These are phyloP conservation scores for Grosmannia penicillata DNA, from an alignment of 2,329 filamentous ascomycete species.

Conservation along the genomic window DNA sequence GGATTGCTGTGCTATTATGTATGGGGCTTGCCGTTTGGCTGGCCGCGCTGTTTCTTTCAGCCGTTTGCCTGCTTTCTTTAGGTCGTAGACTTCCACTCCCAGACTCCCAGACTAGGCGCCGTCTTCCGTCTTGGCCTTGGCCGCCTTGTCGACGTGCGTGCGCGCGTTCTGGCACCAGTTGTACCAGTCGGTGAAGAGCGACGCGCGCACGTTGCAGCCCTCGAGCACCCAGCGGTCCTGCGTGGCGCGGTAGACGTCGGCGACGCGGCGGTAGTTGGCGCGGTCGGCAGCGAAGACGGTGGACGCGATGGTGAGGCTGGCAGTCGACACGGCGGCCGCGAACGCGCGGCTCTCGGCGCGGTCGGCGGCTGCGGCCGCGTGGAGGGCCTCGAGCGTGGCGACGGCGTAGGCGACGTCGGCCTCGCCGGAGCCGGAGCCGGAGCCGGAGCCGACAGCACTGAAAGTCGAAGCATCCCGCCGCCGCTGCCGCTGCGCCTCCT, in stretches of 20 bases:
- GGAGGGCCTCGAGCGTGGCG: slow-evolving; percentile 48
- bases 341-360: slow-evolving; percentile 47
- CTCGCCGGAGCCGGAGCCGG: too few relatives aligned
- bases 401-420: slow-evolving; percentile 26
- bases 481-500: slow-evolving; percentile 54
- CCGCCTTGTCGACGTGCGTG: not conserved
- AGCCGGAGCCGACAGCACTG: too few relatives aligned
- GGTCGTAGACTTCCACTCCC: too few relatives aligned
- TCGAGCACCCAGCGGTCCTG: slow-evolving; percentile 44
- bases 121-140: not conserved
- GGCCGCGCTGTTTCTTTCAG: too few relatives aligned
- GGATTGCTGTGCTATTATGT: too few relatives aligned
- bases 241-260: slow-evolving; percentile 49
- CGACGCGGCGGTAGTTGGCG: slow-evolving; percentile 36
- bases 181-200: slow-evolving; percentile 58
- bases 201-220: slow-evolving; percentile 43
- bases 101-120: too few relatives aligned
- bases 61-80: too few relatives aligned
- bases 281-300: slow-evolving; percentile 41
- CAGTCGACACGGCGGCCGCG: slow-evolving; percentile 58
- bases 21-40: too few relatives aligned
- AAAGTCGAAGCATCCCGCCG: too few relatives aligned
- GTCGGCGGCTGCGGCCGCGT: slow-evolving; percentile 49
- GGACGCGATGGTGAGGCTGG: slow-evolving; percentile 52
- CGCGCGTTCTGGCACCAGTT: slow-evolving; percentile 40